A percentile compares a stretch with the other conserved stretches of the same genome.
These are phyloP conservation scores for Malbranchea cinnamomea DNA, from an alignment of 2,329 filamentous ascomycete species.

Conservation along the genomic window DNA sequence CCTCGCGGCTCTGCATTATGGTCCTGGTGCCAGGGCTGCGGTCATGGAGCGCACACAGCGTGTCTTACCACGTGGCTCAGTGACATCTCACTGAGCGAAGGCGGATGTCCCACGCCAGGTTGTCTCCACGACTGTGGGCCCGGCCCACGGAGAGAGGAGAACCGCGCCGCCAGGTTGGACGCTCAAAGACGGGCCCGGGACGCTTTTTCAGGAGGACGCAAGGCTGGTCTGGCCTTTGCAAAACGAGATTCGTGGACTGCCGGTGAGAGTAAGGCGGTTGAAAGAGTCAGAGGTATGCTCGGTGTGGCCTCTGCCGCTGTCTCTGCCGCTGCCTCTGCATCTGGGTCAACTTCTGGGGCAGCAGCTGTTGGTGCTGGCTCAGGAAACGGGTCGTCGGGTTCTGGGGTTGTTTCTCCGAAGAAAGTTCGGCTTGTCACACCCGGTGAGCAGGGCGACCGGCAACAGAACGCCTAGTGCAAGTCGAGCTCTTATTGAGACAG, in stretches of 20 bases:
- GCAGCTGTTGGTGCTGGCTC: conserved; percentile 12
- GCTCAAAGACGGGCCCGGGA: conserved; percentile 19
- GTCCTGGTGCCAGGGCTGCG: conserved; percentile 45
- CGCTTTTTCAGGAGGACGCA: conserved; percentile 19
- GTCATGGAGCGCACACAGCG: conserved; percentile 43
- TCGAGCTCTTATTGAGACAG: too few species aligned
- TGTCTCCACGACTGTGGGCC: conserved; percentile 46
- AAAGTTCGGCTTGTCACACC: conserved; percentile 31
- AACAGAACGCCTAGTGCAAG: too few species aligned
- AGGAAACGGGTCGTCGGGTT: too few species aligned
- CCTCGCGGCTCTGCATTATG: conserved; percentile 30
- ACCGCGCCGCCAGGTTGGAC: conserved; percentile 19
- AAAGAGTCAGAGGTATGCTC: conserved; percentile 31
- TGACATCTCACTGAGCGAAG: conserved; percentile 33
- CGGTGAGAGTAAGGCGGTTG: conserved; percentile 31
- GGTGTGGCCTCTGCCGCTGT: conserved; percentile 17
- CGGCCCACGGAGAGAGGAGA: conserved; percentile 30
- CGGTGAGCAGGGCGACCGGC: conserved; percentile 23
- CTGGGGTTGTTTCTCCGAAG: conserved; percentile 27
- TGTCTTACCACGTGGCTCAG: conserved; percentile 44
- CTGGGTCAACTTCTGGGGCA: conserved; percentile 9
- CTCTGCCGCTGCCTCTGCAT: conserved; percentile 9
- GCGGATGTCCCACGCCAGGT: conserved; percentile 42
- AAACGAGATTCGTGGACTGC: conserved; percentile 31
- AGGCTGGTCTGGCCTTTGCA: conserved; percentile 21